Percentiles rank a stretch among this genome's conserved stretches.
phyloP scores from a whole-genome alignment of 2,329 filamentous ascomycete species.

The Fusarium goolgardi region DNA sequence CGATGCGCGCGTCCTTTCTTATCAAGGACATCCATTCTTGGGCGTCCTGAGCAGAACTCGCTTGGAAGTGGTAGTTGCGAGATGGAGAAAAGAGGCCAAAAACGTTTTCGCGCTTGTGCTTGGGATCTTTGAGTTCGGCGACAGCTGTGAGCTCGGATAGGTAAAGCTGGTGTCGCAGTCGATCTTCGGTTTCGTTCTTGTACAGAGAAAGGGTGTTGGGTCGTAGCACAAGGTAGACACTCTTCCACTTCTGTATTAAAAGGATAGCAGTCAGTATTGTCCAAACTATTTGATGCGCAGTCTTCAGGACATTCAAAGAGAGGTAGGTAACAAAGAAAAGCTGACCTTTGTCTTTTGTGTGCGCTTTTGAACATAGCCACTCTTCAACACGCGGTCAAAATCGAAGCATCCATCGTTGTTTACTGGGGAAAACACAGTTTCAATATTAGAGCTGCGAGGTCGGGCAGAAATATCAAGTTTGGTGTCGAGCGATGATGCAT shows the following conservation, averaged over 20 bases:
- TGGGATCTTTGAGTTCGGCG: constrained; percentile 87
- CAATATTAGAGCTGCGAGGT: constrained; percentile 55
- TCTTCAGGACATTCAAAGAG: neutral
- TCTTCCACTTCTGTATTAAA: constrained; percentile 82
- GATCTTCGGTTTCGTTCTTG: constrained; percentile 89
- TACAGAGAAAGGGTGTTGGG: constrained; percentile 93
- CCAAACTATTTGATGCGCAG: neutral
- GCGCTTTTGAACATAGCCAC: constrained; percentile 85
- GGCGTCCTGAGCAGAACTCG: constrained; percentile 76
- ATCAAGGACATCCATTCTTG: constrained; percentile 89
- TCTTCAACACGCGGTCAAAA: constrained; percentile 93
- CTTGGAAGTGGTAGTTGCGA: constrained; percentile 91
- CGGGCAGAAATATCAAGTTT: constrained; percentile 36
- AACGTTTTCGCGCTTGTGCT: constrained; percentile 85
- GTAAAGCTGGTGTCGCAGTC: constrained; percentile 87
- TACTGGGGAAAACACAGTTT: constrained; percentile 82
- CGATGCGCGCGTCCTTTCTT: constrained; percentile 81
- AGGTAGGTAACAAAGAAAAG: neutral
- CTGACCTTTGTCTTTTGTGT: constrained; percentile 92
- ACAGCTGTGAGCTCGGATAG: constrained; percentile 93
- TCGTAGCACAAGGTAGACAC: constrained; percentile 87
- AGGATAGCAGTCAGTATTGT: constrained; percentile 35
- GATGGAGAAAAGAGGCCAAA: constrained; percentile 94
- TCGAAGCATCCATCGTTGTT: constrained; percentile 97
- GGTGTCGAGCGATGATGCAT: constrained; percentile 25